Evolutionary conservation across 495 filamentous ascomycete genomes (phyloP).

Genomic region (Aspergillus bridgeri): DNA sequence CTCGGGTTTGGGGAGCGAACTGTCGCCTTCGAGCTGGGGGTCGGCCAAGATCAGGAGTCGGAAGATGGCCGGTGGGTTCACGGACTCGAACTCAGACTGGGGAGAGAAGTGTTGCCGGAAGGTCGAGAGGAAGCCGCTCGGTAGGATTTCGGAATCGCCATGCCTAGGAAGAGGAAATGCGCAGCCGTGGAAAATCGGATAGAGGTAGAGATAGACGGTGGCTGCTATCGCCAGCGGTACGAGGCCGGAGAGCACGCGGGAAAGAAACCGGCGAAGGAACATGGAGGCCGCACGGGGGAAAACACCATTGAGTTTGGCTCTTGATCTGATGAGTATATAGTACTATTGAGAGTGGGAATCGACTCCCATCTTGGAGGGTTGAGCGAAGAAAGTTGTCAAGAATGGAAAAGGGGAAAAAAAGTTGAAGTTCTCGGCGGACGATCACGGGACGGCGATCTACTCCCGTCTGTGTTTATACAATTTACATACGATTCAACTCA

Average conservation of each 20-base stretch:
- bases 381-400: not conserved
- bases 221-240: slow-evolving; percentile 64
- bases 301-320: slow-evolving; percentile 14
- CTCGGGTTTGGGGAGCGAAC: slow-evolving; percentile 63
- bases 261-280: slow-evolving; percentile 56
- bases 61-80: slow-evolving; percentile 53
- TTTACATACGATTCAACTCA: no score
- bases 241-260: slow-evolving; percentile 60
- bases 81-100: slow-evolving; percentile 17
- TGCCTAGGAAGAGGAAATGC: slow-evolving; percentile 63
- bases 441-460: not conserved
- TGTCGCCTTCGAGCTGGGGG: slow-evolving; percentile 93
- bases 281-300: slow-evolving; percentile 30
- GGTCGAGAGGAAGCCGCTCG: slow-evolving; percentile 36
- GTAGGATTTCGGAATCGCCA: slow-evolving; percentile 1
- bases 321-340: not conserved
- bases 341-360: not conserved
- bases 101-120: slow-evolving; percentile 43
- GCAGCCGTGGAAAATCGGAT: slow-evolving; percentile 79
- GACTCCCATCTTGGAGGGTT: not conserved
- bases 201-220: slow-evolving; percentile 81
- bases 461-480: no score
- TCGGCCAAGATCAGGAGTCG: slow-evolving; percentile 87
- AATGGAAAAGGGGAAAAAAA: not conserved
- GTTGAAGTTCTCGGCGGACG: not conserved